Percentiles rank a stretch among this genome's conserved stretches.
Evolutionary conservation across 441 rosid species (phyloP).

Genomic region (Eruca vesicaria): DNA sequence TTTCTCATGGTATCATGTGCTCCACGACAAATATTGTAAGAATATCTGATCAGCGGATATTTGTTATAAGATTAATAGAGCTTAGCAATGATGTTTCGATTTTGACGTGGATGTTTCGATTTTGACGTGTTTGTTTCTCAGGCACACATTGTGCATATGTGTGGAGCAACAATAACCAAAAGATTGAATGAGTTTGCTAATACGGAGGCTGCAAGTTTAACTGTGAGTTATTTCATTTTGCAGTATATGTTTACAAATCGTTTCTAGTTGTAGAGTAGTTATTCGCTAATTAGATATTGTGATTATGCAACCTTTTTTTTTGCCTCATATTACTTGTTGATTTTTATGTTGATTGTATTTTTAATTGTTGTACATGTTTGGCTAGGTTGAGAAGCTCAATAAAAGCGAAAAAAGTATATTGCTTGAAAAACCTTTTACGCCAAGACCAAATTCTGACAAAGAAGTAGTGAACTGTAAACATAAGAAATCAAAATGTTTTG

Average conservation of each 20-base stretch:
- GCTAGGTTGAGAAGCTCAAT: background rate
- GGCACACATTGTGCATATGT: constrained; percentile 69
- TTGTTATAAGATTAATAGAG: background rate
- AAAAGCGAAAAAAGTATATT: constrained; percentile 43
- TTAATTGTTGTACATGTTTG: background rate
- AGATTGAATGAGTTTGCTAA: constrained; percentile 78
- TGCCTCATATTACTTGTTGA: background rate
- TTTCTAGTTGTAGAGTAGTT: background rate
- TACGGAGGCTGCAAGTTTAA: constrained; percentile 74
- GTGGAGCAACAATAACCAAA: constrained; percentile 85
- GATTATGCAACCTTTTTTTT: background rate
- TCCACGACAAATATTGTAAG: background rate
- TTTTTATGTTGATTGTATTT: background rate
- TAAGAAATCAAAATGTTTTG: constrained; percentile 46
- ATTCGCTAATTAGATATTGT: background rate
- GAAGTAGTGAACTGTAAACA: constrained; percentile 67
- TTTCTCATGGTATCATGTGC: background rate
- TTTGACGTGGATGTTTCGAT: background rate
- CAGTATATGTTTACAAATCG: background rate
- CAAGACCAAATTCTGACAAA: constrained; percentile 33
- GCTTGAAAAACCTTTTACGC: constrained; percentile 30
- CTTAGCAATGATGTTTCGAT: background rate
- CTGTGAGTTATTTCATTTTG: constrained; percentile 30
- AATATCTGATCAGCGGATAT: background rate
- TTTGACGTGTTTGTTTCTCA: constrained; percentile 28